Evolutionary conservation across 306 rosid genomes (phyloP).

Genomic region (Vigna radiata): DNA sequence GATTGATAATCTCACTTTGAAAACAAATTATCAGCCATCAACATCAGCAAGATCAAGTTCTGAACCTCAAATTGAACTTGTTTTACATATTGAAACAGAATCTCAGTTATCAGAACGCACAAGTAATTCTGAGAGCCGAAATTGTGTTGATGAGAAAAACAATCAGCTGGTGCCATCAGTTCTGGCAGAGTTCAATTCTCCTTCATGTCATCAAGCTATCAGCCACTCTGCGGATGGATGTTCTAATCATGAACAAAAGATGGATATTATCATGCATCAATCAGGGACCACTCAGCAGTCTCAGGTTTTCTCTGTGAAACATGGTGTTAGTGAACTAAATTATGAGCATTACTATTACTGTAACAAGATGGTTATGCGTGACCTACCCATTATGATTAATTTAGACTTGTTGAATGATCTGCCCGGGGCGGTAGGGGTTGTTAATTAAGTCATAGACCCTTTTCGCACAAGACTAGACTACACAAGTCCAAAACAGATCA

Average conservation of each 20-base stretch:
- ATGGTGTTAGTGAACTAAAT: slow-evolving; percentile 1
- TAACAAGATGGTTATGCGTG: background rate
- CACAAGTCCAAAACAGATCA: too few relatives aligned
- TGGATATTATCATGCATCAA: background rate
- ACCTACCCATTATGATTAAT: background rate
- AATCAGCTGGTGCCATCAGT: slow-evolving; percentile 18
- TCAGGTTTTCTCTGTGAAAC: slow-evolving; percentile 36
- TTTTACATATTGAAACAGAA: slow-evolving; percentile 22
- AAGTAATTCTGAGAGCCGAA: background rate
- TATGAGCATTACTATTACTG: background rate
- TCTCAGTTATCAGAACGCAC: background rate
- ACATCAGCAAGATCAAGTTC: slow-evolving; percentile 24
- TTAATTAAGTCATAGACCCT: too few relatives aligned
- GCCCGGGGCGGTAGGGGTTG: too few relatives aligned
- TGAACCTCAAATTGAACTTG: slow-evolving; percentile 10
- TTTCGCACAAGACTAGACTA: too few relatives aligned
- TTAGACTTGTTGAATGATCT: background rate
- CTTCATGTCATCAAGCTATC: background rate
- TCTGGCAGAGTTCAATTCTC: slow-evolving; percentile 28
- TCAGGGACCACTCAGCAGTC: slow-evolving; percentile 13
- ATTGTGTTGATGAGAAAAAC: slow-evolving; percentile 7
- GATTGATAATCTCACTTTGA: background rate
- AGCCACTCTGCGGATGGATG: slow-evolving; percentile 12
- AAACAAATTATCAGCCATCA: slow-evolving; percentile 13
- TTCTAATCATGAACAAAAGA: slow-evolving; percentile 14